Evolutionary conservation across 768 basidiomycete species (phyloP).

Genomic region (Holtermannia corniformis): DNA sequence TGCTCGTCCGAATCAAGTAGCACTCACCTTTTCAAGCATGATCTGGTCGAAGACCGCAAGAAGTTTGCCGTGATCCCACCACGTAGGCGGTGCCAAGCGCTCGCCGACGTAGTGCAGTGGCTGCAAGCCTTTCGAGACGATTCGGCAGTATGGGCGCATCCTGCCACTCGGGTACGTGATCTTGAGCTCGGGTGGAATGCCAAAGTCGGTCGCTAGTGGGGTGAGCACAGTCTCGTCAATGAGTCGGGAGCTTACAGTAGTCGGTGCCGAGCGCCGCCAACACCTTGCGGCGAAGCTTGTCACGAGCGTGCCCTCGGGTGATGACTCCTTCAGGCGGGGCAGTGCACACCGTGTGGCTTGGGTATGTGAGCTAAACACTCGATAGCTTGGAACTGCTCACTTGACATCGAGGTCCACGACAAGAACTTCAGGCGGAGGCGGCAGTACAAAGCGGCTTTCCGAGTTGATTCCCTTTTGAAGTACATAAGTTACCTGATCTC

Average conservation of each 20-base stretch:
- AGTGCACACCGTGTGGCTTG: constrained; percentile 66
- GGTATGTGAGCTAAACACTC: not conserved
- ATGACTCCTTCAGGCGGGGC: constrained; percentile 54
- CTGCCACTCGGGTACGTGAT: constrained; percentile 88
- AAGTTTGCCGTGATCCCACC: constrained; percentile 89
- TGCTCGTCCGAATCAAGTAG: constrained; percentile 1
- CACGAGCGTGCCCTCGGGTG: constrained; percentile 33
- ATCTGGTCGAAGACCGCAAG: constrained; percentile 84
- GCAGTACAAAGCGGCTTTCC: constrained; percentile 68
- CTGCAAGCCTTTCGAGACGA: constrained; percentile 69
- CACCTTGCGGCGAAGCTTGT: constrained; percentile 25
- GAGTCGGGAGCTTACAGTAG: constrained; percentile 14
- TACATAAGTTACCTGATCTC: not conserved
- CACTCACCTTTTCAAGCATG: constrained; percentile 65
- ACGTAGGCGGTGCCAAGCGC: constrained; percentile 77
- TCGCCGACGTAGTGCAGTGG: constrained; percentile 67
- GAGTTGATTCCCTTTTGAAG: constrained; percentile 55
- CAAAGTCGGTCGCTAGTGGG: constrained; percentile 21
- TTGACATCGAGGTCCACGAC: constrained; percentile 69
- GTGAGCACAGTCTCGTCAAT: not conserved
- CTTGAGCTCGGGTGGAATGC: constrained; percentile 66
- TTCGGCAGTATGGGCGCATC: constrained; percentile 83
- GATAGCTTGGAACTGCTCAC: constrained; percentile 12
- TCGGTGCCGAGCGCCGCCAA: constrained; percentile 13
- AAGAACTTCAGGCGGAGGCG: constrained; percentile 70